phyloP scores from a whole-genome alignment of 1,284 basidiomycete genomes.

The Leccinum solheimii region DNA sequence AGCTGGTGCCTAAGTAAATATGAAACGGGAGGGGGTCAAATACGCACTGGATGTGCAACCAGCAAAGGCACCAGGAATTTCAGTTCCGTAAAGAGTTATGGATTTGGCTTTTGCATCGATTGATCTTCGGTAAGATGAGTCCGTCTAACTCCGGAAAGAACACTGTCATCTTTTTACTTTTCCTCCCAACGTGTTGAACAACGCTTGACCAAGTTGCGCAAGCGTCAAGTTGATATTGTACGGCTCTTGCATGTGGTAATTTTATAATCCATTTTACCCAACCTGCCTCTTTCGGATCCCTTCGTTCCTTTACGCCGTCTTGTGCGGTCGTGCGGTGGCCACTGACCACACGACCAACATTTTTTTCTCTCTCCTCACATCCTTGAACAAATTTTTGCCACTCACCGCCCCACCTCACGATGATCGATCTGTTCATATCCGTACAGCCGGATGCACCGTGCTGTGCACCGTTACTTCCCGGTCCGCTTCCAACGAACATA shows the following conservation, averaged over 20 bases:
- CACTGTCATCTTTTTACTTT: slow-evolving; percentile 15
- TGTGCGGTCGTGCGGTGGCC: slow-evolving; percentile 6
- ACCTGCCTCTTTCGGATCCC: slow-evolving; percentile 19
- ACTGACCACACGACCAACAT: not conserved
- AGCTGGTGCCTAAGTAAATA: slow-evolving; percentile 3
- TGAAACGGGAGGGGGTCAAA: slow-evolving; percentile 14
- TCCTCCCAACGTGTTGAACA: slow-evolving; percentile 12
- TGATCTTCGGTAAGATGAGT: slow-evolving; percentile 36
- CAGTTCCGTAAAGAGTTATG: slow-evolving; percentile 35
- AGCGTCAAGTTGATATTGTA: slow-evolving; percentile 19
- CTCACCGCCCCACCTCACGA: not conserved
- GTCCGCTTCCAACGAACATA: slow-evolving; percentile 8
- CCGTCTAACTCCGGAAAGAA: slow-evolving; percentile 35
- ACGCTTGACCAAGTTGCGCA: not conserved
- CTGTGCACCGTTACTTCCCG: slow-evolving; percentile 28
- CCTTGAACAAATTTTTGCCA: slow-evolving; percentile 25
- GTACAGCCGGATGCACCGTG: slow-evolving; percentile 29
- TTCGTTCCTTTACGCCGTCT: slow-evolving; percentile 2
- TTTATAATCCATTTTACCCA: slow-evolving; percentile 7
- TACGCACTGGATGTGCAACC: slow-evolving; percentile 15
- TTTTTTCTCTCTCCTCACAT: slow-evolving; percentile 10
- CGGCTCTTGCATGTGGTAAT: slow-evolving; percentile 23
- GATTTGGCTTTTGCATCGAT: slow-evolving; percentile 37
- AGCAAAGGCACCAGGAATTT: slow-evolving; percentile 31
- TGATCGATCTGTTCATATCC: slow-evolving; percentile 35